Percentiles rank a stretch among this genome's conserved stretches.
Evolutionary conservation across 1,139 yeast species (phyloP).

Genomic region (Saccharomyces hybrid): DNA sequence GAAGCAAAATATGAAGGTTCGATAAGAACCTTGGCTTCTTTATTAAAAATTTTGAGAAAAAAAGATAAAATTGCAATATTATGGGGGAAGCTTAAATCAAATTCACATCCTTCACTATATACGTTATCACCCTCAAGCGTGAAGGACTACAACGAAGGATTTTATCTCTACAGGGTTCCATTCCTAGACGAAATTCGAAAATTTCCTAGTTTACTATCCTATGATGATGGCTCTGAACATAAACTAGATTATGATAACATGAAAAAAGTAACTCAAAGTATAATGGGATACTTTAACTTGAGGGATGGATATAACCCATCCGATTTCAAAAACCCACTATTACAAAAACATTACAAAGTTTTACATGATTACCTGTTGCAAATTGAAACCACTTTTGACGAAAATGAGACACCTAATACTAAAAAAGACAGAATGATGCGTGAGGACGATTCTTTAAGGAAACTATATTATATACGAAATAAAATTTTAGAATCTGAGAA

Average conservation of each 20-base stretch:
- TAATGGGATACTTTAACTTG: constrained; percentile 38
- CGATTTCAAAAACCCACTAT: constrained; percentile 56
- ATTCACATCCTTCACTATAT: constrained; percentile 51
- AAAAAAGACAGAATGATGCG: constrained; percentile 9
- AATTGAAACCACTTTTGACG: constrained; percentile 39
- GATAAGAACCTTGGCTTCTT: constrained; percentile 53
- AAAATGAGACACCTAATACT: constrained; percentile 19
- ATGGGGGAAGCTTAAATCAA: constrained; percentile 57
- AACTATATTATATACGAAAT: constrained; percentile 23
- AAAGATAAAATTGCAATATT: constrained; percentile 54
- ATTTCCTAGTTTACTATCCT: constrained; percentile 33
- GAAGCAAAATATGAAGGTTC: constrained; percentile 57
- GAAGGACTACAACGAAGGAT: constrained; percentile 40
- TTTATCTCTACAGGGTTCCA: constrained; percentile 52
- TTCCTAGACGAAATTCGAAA: constrained; percentile 55
- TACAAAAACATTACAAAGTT: constrained; percentile 58
- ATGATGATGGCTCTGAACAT: constrained; percentile 17
- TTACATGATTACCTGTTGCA: constrained; percentile 64
- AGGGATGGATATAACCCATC: constrained; percentile 47
- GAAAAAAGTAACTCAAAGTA: constrained; percentile 33
- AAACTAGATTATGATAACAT: constrained; percentile 29
- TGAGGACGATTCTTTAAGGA: constrained; percentile 33
- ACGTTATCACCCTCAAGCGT: constrained; percentile 49
- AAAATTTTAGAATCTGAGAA: constrained; percentile 17
- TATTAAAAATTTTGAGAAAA: constrained; percentile 52